Evolutionary conservation across 1,139 yeast genomes (phyloP).

Genomic region (Zygosaccharomyces pseudobailii): DNA sequence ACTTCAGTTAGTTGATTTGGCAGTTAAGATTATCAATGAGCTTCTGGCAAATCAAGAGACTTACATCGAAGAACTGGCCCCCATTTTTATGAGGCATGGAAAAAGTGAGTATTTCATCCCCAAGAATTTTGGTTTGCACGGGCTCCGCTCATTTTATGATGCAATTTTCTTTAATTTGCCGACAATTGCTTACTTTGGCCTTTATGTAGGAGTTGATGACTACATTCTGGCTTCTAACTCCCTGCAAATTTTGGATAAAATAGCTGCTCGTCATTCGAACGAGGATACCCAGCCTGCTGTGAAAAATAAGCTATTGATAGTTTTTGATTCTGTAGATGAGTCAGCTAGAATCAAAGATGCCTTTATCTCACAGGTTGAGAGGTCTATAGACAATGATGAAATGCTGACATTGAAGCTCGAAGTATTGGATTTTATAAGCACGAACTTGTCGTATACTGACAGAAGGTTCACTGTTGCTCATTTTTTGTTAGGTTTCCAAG

Average conservation of each 20-base stretch:
- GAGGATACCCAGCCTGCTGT: slow-evolving; percentile 37
- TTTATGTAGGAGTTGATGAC: slow-evolving; percentile 60
- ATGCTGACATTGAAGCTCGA: slow-evolving; percentile 50
- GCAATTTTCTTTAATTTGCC: slow-evolving; percentile 65
- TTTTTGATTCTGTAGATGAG: slow-evolving; percentile 72
- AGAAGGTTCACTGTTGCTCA: slow-evolving; percentile 55
- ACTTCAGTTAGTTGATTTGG: slow-evolving; percentile 35
- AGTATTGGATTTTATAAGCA: slow-evolving; percentile 53
- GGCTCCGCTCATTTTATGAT: slow-evolving; percentile 62
- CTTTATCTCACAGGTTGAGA: slow-evolving; percentile 64
- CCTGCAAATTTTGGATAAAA: slow-evolving; percentile 47
- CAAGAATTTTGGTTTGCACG: slow-evolving; percentile 53
- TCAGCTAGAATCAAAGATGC: slow-evolving; percentile 61
- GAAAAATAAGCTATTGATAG: slow-evolving; percentile 63
- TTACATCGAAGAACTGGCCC: slow-evolving; percentile 46
- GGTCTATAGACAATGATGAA: slow-evolving; percentile 36
- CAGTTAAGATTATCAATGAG: slow-evolving; percentile 45
- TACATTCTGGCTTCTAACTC: slow-evolving; percentile 49
- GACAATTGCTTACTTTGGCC: slow-evolving; percentile 59
- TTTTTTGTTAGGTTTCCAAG: slow-evolving; percentile 68
- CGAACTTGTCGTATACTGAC: slow-evolving; percentile 43
- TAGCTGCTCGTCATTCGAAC: slow-evolving; percentile 36
- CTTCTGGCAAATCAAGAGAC: slow-evolving; percentile 53
- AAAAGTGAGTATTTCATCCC: slow-evolving; percentile 41
- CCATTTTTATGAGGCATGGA: slow-evolving; percentile 38